These are phyloP conservation scores for Diospyros kaki DNA, from an alignment of 148 eudicot genomes.

Conservation along the genomic window DNA sequence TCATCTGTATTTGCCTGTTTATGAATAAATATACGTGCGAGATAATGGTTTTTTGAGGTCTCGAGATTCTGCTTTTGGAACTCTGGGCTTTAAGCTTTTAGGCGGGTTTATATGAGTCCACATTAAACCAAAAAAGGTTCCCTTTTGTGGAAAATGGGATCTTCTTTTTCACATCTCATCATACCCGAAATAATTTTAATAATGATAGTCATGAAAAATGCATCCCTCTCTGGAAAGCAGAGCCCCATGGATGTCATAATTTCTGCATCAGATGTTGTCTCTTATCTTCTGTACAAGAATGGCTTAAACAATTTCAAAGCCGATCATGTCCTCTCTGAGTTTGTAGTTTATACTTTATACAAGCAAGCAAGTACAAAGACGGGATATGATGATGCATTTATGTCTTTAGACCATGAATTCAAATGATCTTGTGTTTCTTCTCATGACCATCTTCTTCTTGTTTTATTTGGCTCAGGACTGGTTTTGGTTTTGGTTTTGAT, in stretches of 20 bases:
- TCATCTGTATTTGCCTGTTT: background rate
- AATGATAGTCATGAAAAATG: constrained; percentile 13
- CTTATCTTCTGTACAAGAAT: constrained; percentile 16
- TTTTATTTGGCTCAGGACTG: constrained; percentile 27
- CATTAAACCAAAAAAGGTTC: constrained; percentile 29
- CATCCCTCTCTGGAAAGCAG: constrained; percentile 17
- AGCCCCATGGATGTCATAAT: constrained; percentile 27
- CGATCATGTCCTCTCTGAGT: constrained; percentile 32
- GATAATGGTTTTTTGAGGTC: constrained; percentile 12
- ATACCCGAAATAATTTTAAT: constrained; percentile 28
- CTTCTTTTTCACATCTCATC: constrained; percentile 61
- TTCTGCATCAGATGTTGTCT: constrained; percentile 32
- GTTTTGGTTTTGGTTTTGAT: background rate
- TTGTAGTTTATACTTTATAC: constrained; percentile 3
- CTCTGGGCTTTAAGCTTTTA: constrained; percentile 53
- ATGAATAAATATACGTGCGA: background rate
- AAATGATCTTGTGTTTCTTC: constrained; percentile 4
- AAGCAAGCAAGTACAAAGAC: constrained; percentile 18
- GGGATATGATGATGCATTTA: constrained; percentile 18
- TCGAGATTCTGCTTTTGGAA: constrained; percentile 57
- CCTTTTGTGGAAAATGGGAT: constrained; percentile 67
- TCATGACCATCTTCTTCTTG: background rate
- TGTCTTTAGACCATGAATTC: background rate
- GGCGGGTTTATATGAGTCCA: constrained; percentile 52
- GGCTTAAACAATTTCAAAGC: constrained; percentile 25